Evolutionary conservation across 1,284 basidiomycete species (phyloP).

Genomic region (Paramarasmius palmivorus): DNA sequence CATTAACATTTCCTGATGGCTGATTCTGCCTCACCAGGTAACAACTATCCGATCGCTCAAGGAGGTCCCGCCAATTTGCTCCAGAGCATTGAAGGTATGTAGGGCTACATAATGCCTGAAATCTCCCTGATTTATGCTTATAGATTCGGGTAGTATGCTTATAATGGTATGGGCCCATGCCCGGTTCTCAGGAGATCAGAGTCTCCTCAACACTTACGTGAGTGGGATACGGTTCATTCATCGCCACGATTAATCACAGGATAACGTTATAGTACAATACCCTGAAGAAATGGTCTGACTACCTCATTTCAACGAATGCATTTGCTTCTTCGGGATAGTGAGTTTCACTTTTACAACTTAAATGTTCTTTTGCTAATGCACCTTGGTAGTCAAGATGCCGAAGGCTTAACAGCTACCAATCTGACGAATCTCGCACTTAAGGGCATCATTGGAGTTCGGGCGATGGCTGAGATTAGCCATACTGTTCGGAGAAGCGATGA

Average conservation of each 20-base stretch:
- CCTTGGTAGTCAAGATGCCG: background rate
- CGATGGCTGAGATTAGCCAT: slow-evolving; percentile 9
- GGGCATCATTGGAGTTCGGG: slow-evolving; percentile 12
- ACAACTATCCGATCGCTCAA: slow-evolving; percentile 12
- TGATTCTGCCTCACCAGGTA: background rate
- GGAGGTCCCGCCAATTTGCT: slow-evolving; percentile 18
- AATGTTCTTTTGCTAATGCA: background rate
- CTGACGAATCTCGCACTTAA: slow-evolving; percentile 13
- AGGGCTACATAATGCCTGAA: too few relatives aligned
- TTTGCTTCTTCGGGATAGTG: background rate
- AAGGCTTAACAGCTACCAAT: slow-evolving; percentile 7
- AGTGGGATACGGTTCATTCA: slow-evolving; percentile 3
- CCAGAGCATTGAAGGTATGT: slow-evolving; percentile 26
- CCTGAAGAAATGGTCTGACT: slow-evolving; percentile 20
- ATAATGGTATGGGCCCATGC: slow-evolving; percentile 40
- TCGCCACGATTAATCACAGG: background rate
- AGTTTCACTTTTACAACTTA: background rate
- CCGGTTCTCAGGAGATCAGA: slow-evolving; percentile 34
- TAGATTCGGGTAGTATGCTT: slow-evolving; percentile 41
- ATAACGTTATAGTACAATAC: background rate
- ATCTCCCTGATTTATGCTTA: slow-evolving; percentile 3
- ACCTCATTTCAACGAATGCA: background rate
- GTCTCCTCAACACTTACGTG: slow-evolving; percentile 31
- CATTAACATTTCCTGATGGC: background rate
- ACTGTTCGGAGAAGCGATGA: background rate